These are phyloP conservation scores for Heterobasidion annosum DNA, from an alignment of 1,284 basidiomycete species.

Conservation along the genomic window DNA sequence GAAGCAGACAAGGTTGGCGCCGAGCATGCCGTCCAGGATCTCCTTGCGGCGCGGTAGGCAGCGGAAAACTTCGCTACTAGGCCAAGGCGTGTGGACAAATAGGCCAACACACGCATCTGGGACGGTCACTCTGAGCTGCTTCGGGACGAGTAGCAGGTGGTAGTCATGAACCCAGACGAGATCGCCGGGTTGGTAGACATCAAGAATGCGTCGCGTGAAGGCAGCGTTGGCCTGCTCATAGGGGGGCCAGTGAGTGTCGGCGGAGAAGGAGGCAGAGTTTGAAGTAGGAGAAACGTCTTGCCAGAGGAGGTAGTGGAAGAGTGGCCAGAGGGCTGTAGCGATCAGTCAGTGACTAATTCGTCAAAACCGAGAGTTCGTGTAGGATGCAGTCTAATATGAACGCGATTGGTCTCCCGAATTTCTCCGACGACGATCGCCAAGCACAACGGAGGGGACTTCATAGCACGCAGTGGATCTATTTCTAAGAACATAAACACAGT, in stretches of 20 bases:
- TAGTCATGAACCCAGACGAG: constrained; percentile 90
- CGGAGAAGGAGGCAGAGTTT: constrained; percentile 40
- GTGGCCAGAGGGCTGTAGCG: constrained; percentile 80
- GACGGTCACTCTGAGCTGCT: constrained; percentile 71
- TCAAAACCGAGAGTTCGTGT: too few relatives aligned
- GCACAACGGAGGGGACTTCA: too few relatives aligned
- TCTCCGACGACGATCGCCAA: too few relatives aligned
- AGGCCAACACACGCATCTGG: constrained; percentile 82
- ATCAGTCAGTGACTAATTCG: background rate
- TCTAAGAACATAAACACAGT: background rate
- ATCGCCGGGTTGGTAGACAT: constrained; percentile 81
- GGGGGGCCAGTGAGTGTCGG: constrained; percentile 81
- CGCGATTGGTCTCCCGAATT: background rate
- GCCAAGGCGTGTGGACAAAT: constrained; percentile 97
- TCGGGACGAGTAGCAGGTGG: constrained; percentile 87
- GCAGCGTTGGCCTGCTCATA: constrained; percentile 83
- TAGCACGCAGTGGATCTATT: background rate
- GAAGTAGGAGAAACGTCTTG: constrained; percentile 76
- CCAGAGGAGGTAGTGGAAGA: constrained; percentile 98
- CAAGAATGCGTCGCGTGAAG: constrained; percentile 39
- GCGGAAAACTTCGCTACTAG: constrained; percentile 92
- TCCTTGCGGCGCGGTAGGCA: constrained; percentile 87
- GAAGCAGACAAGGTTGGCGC: constrained; percentile 94
- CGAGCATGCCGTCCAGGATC: constrained; percentile 96
- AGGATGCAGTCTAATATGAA: background rate